Conservation (phyloP, 495 filamentous ascomycete genomes). For the Neurospora discreta region DNA sequence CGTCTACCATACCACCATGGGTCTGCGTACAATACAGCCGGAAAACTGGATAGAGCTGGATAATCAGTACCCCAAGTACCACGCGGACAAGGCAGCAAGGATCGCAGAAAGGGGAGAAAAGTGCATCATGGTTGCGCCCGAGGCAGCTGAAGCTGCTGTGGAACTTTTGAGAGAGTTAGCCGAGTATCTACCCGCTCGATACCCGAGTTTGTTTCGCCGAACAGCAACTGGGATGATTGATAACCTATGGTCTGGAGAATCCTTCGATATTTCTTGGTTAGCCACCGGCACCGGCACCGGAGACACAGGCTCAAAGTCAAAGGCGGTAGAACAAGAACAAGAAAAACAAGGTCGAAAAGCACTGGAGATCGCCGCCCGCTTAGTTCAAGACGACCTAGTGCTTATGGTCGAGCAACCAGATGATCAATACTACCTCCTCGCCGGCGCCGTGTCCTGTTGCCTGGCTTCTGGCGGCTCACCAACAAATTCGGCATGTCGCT, state of each 20-base stretch:
- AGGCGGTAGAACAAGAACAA: constrained; percentile 68
- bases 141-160: constrained; percentile 64
- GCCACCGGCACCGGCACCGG: not conserved
- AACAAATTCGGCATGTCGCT: constrained; percentile 82
- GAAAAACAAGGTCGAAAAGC: constrained; percentile 34
- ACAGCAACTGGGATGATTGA: constrained; percentile 58
- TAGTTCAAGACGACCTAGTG: constrained; percentile 78
- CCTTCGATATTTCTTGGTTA: constrained; percentile 46
- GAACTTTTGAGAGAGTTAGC: constrained; percentile 71
- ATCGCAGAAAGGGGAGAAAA: constrained; percentile 60
- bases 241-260: constrained; percentile 63
- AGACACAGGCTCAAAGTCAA: constrained; percentile 24
- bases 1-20: constrained; percentile 66
- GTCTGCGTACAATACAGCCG: constrained; percentile 64
- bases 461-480: constrained; percentile 77
- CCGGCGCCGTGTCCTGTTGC: constrained; percentile 71
- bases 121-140: constrained; percentile 61
- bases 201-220: constrained; percentile 59
- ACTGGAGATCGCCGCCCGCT: constrained; percentile 61
- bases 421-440: constrained; percentile 76
- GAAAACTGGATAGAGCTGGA: constrained; percentile 88
- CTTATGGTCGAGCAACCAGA: constrained; percentile 69
- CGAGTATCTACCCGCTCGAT: constrained; percentile 68
- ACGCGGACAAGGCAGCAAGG: constrained; percentile 59
- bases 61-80: constrained; percentile 67